These are phyloP conservation scores for Malassezia equina DNA, from an alignment of 1,284 basidiomycete species.

Conservation along the genomic window DNA sequence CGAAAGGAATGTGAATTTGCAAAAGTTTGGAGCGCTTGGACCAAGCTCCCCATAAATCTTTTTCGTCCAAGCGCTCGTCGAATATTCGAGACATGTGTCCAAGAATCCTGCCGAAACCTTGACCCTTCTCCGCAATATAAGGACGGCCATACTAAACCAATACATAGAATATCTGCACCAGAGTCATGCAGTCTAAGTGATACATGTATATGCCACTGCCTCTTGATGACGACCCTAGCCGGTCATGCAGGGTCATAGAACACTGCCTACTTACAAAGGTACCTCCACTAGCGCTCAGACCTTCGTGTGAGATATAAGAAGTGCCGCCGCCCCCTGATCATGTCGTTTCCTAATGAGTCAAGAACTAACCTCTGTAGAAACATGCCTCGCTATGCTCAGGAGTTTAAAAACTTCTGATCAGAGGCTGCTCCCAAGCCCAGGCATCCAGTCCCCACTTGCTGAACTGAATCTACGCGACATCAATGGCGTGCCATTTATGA, in stretches of 20 bases:
- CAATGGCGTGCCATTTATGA: background rate
- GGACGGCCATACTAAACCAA: too few relatives aligned
- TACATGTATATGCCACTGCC: background rate
- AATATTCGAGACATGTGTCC: too few relatives aligned
- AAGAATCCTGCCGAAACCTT: too few relatives aligned
- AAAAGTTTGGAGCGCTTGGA: too few relatives aligned
- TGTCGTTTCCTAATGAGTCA: background rate
- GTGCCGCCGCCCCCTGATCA: background rate
- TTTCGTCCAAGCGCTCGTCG: too few relatives aligned
- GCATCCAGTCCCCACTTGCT: background rate
- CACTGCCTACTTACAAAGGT: slow-evolving; percentile 3
- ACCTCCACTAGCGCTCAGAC: slow-evolving; percentile 12
- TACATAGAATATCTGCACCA: too few relatives aligned
- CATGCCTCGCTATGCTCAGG: slow-evolving; percentile 7
- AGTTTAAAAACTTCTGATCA: background rate
- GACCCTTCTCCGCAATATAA: too few relatives aligned
- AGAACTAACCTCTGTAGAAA: slow-evolving; percentile 7
- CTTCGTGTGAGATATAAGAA: background rate
- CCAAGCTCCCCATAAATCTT: too few relatives aligned
- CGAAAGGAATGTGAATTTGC: background rate
- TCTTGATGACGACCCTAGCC: background rate
- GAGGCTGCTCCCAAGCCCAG: background rate
- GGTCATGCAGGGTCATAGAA: background rate
- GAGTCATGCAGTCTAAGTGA: background rate
- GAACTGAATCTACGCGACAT: slow-evolving; percentile 1